phyloP scores from a whole-genome alignment of 768 basidiomycete genomes.

The Calocybe cyanea region DNA sequence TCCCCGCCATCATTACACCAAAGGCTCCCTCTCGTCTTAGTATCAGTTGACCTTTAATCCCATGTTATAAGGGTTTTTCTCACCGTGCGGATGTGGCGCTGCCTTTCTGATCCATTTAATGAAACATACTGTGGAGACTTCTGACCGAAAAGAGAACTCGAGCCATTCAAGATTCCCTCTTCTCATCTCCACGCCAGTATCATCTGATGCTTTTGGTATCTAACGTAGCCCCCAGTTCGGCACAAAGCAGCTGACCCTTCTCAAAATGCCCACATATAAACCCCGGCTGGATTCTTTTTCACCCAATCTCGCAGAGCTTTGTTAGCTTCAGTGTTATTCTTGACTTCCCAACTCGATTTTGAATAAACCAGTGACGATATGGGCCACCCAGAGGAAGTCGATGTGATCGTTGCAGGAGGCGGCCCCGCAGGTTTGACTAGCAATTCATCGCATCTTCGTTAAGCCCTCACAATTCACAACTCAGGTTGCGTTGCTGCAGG shows the following conservation, averaged over 20 bases:
- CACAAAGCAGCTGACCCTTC: not conserved
- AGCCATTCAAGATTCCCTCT: no score
- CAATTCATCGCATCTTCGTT: not conserved
- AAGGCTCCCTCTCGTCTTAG: no score
- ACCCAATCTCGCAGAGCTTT: not conserved
- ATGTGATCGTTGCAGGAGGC: conserved; percentile 67
- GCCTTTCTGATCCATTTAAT: no score
- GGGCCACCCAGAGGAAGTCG: conserved; percentile 68
- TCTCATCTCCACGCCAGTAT: not conserved
- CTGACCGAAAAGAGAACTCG: no score
- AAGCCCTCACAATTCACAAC: not conserved
- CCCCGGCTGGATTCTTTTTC: not conserved
- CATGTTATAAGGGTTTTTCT: no score
- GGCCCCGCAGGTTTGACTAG: conserved; percentile 56
- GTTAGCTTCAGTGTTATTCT: not conserved
- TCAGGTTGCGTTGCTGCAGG: conserved; percentile 65
- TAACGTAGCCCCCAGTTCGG: not conserved
- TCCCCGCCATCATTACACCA: no score
- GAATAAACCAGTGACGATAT: conserved; percentile 18
- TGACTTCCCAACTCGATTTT: not conserved
- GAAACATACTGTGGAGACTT: no score
- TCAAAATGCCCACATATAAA: not conserved
- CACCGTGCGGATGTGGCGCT: no score
- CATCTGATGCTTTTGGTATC: not conserved
- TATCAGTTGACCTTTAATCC: no score